A percentile compares a stretch with the other conserved stretches of the same genome.
phyloP scores from a whole-genome alignment of 192 early-diverging fungal genomes.

The Coemansia sp. region DNA sequence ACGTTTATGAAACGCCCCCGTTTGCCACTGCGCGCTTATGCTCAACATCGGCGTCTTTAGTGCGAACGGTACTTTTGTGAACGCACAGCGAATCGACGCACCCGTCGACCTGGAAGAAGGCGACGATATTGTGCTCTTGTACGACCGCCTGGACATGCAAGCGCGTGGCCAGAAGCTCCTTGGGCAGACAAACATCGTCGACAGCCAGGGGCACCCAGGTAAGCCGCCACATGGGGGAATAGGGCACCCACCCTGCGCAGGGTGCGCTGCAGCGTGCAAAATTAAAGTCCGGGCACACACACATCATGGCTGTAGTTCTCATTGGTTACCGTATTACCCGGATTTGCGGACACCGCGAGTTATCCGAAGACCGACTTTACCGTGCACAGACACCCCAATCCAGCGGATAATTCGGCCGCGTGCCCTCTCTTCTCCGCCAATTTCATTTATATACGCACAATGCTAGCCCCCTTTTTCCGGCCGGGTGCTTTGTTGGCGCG shows the following conservation, averaged over 20 bases:
- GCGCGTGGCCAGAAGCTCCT: constrained; percentile 9
- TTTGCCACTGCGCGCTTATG: too few species aligned
- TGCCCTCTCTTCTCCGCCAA: too few species aligned
- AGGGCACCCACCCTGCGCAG: too few species aligned
- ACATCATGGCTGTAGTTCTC: constrained; percentile 11
- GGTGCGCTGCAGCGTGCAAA: too few species aligned
- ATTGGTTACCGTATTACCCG: constrained; percentile 27
- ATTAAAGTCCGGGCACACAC: too few species aligned
- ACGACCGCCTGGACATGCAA: constrained; percentile 9
- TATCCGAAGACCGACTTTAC: too few species aligned
- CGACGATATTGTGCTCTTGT: constrained; percentile 35
- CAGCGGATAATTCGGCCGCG: too few species aligned
- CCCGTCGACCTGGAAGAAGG: constrained; percentile 8
- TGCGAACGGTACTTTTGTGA: constrained; percentile 38
- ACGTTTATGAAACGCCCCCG: too few species aligned
- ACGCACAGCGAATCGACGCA: constrained; percentile 10
- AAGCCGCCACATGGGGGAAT: not conserved
- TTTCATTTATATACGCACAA: too few species aligned
- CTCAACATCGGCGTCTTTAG: not conserved
- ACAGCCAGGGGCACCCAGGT: constrained; percentile 24
- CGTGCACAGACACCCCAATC: too few species aligned
- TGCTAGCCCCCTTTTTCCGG: too few species aligned
- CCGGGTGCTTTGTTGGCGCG: too few species aligned
- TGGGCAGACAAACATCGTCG: constrained; percentile 10
- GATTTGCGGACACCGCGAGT: not conserved